These are phyloP conservation scores for Vitis riparia DNA, from an alignment of 164 flowering plant genomes.

Conservation along the genomic window DNA sequence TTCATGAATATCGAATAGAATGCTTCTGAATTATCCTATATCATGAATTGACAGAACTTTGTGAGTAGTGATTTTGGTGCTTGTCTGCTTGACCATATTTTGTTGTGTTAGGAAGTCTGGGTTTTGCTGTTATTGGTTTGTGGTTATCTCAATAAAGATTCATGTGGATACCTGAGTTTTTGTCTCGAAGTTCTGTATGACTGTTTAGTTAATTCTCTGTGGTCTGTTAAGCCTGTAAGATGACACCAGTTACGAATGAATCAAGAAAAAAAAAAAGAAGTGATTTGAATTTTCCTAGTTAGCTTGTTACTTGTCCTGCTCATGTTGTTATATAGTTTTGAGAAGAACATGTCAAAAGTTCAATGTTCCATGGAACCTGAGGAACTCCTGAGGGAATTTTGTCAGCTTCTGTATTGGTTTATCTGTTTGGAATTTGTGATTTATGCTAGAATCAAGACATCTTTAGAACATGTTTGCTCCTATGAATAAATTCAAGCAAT, in stretches of 20 bases:
- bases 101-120: too few species aligned
- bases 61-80: too few species aligned
- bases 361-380: too few species aligned
- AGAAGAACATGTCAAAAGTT: background rate
- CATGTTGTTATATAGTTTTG: background rate
- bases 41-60: too few species aligned
- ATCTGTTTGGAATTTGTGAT: background rate
- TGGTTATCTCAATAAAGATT: too few species aligned
- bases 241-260: background rate
- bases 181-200: background rate
- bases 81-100: too few species aligned
- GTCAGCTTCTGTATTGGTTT: background rate
- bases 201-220: background rate
- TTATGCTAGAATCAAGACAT: background rate
- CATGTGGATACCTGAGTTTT: background rate
- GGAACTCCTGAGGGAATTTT: background rate
- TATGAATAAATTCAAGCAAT: constrained; percentile 1
- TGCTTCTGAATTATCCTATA: too few species aligned
- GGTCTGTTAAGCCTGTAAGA: background rate
- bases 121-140: too few species aligned
- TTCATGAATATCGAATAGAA: too few species aligned
- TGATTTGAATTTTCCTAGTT: too few species aligned
- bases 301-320: too few species aligned
- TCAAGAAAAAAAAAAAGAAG: background rate
- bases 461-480: background rate